Conservation (phyloP, 1,139 yeast species). For the Debaryomyces psychrophilus region DNA sequence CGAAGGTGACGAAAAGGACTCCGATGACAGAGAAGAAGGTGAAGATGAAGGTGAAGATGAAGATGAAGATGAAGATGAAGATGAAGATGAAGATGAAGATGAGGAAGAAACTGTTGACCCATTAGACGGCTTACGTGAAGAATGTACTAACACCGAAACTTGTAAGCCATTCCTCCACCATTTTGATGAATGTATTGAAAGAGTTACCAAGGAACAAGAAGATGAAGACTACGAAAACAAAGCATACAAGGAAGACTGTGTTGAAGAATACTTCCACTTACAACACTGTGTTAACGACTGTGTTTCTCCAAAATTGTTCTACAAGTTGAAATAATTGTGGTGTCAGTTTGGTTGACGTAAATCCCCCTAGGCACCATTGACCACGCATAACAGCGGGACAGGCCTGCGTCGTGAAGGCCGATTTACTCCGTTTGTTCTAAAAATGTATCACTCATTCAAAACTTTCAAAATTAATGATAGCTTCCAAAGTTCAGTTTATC, state of each 20-base stretch:
- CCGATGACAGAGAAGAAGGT: constrained; percentile 20
- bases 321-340: constrained; percentile 68
- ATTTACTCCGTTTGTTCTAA: neutral
- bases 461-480: constrained; percentile 7
- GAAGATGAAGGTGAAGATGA: constrained; percentile 54
- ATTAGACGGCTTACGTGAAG: constrained; percentile 65
- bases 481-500: constrained; percentile 2
- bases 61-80: constrained; percentile 70
- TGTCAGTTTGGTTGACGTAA: neutral
- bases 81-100: constrained; percentile 76
- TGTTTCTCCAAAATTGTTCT: constrained; percentile 89
- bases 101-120: constrained; percentile 77
- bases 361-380: neutral
- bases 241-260: constrained; percentile 93
- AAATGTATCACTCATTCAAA: constrained; percentile 3
- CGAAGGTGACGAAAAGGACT: constrained; percentile 17
- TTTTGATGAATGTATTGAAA: constrained; percentile 91
- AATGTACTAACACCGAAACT: constrained; percentile 66
- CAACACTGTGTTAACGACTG: constrained; percentile 92
- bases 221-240: constrained; percentile 79
- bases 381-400: constrained; percentile 2
- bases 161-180: constrained; percentile 84
- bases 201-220: constrained; percentile 86
- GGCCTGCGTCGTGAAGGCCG: neutral
- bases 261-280: constrained; percentile 96